These are phyloP conservation scores for Hylodesmum podocarpum DNA, from an alignment of 306 rosid genomes.

Conservation along the genomic window DNA sequence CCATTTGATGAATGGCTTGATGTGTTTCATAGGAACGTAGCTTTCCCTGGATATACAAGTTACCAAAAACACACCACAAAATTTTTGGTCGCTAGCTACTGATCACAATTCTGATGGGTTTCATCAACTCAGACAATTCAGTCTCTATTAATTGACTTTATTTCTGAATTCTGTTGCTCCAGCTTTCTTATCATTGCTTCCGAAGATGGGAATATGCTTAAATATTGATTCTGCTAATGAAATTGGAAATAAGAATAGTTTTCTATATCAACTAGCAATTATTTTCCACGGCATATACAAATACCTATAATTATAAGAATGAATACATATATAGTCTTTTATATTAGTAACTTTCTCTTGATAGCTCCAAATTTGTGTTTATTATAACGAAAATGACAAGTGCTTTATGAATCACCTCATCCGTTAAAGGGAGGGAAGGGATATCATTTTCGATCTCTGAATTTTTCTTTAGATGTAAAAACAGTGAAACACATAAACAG, in stretches of 20 bases:
- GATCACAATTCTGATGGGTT: neutral
- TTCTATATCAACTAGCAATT: neutral
- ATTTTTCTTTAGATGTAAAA: no score
- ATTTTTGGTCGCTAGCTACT: neutral
- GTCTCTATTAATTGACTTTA: neutral
- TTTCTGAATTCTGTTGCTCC: neutral
- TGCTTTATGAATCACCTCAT: no score
- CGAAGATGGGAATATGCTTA: neutral
- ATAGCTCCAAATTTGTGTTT: no score
- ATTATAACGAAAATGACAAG: no score
- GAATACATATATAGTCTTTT: no score
- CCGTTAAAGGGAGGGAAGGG: no score
- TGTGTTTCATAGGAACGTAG: neutral
- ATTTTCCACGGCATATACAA: neutral
- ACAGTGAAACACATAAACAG: no score
- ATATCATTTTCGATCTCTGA: no score
- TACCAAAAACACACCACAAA: neutral
- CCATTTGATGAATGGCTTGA: slow-evolving; percentile 18
- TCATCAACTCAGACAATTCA: neutral
- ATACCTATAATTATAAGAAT: neutral
- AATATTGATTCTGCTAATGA: neutral
- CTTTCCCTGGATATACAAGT: neutral
- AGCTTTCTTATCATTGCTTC: neutral
- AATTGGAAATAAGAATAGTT: neutral
- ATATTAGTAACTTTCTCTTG: no score